A percentile compares a stretch with the other conserved stretches of the same genome.
These are phyloP conservation scores for Astraeus odoratus DNA, from an alignment of 768 basidiomycete species.

Conservation along the genomic window DNA sequence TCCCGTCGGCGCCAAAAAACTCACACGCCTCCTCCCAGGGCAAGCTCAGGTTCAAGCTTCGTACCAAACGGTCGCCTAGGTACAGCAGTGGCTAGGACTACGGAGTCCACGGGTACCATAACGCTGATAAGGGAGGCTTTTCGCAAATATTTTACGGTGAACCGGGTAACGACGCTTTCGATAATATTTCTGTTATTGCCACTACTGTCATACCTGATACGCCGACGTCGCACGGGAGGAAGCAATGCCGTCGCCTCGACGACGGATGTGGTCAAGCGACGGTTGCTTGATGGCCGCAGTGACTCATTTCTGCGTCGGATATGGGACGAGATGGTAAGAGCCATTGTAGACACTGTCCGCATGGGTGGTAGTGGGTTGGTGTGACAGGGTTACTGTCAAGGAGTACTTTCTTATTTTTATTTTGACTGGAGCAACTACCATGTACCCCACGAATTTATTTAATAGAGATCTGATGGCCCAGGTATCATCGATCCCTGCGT, in stretches of 20 bases:
- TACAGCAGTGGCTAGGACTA: conserved; percentile 7
- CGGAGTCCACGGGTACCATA: conserved; percentile 21
- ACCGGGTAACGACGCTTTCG: conserved; percentile 42
- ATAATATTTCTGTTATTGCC: conserved; percentile 37
- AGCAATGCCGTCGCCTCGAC: conserved; percentile 26
- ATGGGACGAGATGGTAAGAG: conserved; percentile 47
- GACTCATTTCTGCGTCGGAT: conserved; percentile 33
- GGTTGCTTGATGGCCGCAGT: conserved; percentile 38
- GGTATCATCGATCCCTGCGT: too few relatives aligned
- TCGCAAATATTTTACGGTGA: conserved; percentile 39
- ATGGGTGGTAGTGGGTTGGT: conserved; percentile 77
- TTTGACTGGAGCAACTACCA: too few relatives aligned
- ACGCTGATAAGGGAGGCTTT: conserved; percentile 44
- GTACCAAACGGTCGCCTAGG: conserved; percentile 7
- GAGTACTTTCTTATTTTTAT: neutral
- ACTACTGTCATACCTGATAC: conserved; percentile 41
- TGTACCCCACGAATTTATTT: too few relatives aligned
- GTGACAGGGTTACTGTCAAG: conserved; percentile 20
- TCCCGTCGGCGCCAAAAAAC: conserved; percentile 6
- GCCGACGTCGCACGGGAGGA: conserved; percentile 38
- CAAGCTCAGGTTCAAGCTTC: conserved; percentile 11
- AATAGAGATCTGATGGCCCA: too few relatives aligned
- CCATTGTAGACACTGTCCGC: conserved; percentile 56
- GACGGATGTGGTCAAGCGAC: conserved; percentile 51
- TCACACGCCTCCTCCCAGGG: conserved; percentile 7